phyloP scores from a whole-genome alignment of 164 flowering plant species.

The Dillenia suffruticosa region DNA sequence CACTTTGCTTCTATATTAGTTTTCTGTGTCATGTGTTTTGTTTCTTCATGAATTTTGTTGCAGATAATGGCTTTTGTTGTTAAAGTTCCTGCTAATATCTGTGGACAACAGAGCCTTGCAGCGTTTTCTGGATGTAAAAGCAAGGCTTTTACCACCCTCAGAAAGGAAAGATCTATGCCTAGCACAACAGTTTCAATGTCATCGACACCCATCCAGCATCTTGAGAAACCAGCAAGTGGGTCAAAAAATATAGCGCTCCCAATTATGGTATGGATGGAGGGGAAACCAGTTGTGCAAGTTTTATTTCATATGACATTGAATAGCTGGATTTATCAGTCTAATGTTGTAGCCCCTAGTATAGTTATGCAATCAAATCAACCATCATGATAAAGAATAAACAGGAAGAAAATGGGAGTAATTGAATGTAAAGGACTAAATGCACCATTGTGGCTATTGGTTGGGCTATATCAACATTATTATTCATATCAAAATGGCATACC shows the following conservation, averaged over 20 bases:
- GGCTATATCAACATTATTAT: neutral
- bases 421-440: no score
- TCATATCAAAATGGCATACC: neutral
- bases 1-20: no score
- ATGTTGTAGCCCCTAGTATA: neutral
- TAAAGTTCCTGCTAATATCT: conserved; percentile 6
- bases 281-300: neutral
- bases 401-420: no score
- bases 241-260: conserved; percentile 5
- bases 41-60: no score
- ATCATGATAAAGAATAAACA: neutral
- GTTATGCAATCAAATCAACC: neutral
- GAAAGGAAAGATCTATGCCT: neutral
- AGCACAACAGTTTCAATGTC: conserved; percentile 3
- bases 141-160: neutral
- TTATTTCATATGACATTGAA: neutral
- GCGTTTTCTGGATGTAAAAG: conserved; percentile 2
- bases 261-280: conserved; percentile 9
- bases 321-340: neutral
- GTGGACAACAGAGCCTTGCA: conserved; percentile 1
- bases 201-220: neutral
- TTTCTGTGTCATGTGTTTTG: no score
- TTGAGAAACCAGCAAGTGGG: no score
- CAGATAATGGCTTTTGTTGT: conserved; percentile 10
- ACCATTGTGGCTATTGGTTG: neutral